Evolutionary conservation across 2,329 filamentous ascomycete species (phyloP).

Genomic region (Sporothrix euskadiensis): DNA sequence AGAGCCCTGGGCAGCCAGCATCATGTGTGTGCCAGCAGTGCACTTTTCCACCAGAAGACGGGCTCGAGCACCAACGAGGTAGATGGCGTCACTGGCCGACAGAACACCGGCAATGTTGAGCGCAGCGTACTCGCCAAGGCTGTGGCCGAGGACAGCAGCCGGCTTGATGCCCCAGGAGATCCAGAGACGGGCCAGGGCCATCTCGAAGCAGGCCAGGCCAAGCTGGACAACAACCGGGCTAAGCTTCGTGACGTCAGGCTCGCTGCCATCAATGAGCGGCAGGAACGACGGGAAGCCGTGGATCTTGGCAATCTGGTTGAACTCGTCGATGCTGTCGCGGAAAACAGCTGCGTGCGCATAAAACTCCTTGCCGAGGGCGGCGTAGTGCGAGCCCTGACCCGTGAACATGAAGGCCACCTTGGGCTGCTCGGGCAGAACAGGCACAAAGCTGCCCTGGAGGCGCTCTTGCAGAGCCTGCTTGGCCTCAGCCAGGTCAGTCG

Average conservation of each 20-base stretch:
- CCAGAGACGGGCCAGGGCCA: constrained; percentile 59
- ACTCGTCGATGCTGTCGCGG: constrained; percentile 56
- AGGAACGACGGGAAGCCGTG: constrained; percentile 59
- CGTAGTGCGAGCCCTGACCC: constrained; percentile 57
- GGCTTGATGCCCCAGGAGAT: constrained; percentile 57
- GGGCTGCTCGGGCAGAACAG: constrained; percentile 47
- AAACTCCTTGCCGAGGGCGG: constrained; percentile 54
- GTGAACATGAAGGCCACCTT: constrained; percentile 58
- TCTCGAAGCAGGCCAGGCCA: constrained; percentile 56
- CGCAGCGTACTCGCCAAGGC: constrained; percentile 72
- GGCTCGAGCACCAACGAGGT: constrained; percentile 68
- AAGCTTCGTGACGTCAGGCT: constrained; percentile 46
- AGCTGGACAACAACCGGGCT: constrained; percentile 57
- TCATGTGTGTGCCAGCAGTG: constrained; percentile 64
- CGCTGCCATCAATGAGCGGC: constrained; percentile 51
- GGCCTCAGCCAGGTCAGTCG: constrained; percentile 46
- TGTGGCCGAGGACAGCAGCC: constrained; percentile 60
- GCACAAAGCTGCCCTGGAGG: constrained; percentile 47
- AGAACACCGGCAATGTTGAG: constrained; percentile 70
- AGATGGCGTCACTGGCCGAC: constrained; percentile 69
- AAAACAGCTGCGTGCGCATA: constrained; percentile 51
- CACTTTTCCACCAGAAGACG: constrained; percentile 65
- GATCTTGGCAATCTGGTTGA: constrained; percentile 54
- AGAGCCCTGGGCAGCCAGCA: constrained; percentile 52
- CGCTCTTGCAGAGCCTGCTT: constrained; percentile 46